These are phyloP conservation scores for Trametes punicea DNA, from an alignment of 768 basidiomycete species.

Conservation along the genomic window DNA sequence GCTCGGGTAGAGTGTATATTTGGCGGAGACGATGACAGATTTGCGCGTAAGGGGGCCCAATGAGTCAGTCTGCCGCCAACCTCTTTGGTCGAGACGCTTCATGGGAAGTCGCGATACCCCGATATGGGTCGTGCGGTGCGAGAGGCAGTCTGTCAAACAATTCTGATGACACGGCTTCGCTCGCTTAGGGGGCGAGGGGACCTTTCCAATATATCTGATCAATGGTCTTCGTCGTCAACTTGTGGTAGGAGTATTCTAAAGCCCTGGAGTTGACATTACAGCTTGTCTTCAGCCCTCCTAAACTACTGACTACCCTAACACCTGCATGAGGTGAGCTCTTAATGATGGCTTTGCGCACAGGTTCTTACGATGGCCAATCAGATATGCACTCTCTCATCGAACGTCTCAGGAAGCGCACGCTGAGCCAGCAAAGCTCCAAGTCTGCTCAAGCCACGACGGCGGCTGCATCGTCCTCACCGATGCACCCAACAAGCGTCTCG, in stretches of 20 bases:
- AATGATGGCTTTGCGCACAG: not conserved
- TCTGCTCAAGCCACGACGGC: not conserved
- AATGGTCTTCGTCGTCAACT: too few species aligned
- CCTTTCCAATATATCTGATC: not conserved
- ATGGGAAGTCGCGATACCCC: slow-evolving; percentile 3
- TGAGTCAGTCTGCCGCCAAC: not conserved
- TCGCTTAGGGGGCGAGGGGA: not conserved
- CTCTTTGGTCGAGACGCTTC: not conserved
- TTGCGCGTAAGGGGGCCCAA: not conserved
- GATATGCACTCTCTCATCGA: slow-evolving; percentile 27
- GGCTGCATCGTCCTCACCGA: not conserved
- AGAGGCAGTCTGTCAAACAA: slow-evolving; percentile 5
- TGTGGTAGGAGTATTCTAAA: too few species aligned
- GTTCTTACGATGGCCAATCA: not conserved
- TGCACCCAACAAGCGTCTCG: not conserved
- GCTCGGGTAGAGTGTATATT: too few species aligned
- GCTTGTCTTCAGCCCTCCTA: too few species aligned
- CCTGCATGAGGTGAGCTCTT: too few species aligned
- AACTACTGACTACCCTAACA: too few species aligned
- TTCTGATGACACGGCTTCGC: slow-evolving; percentile 7
- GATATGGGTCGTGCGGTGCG: slow-evolving; percentile 15
- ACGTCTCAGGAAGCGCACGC: slow-evolving; percentile 24
- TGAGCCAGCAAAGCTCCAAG: slow-evolving; percentile 14
- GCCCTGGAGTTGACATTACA: too few species aligned
- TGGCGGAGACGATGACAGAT: not conserved